Percentiles rank a stretch among this genome's conserved stretches.
phyloP scores from a whole-genome alignment of 495 filamentous ascomycete species.

The Glonium stellatum region DNA sequence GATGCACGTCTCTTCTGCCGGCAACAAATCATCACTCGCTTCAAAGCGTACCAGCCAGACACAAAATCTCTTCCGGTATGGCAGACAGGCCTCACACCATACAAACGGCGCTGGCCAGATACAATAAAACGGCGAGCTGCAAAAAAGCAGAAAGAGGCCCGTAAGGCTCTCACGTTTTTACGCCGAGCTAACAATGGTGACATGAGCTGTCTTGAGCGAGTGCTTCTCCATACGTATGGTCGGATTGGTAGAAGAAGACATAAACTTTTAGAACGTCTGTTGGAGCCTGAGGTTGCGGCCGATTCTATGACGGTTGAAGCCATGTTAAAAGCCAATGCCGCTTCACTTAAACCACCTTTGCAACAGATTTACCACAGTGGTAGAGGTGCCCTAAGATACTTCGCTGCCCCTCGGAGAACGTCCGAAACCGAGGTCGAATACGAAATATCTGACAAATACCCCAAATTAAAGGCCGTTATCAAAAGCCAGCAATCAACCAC shows the following conservation, averaged over 20 bases:
- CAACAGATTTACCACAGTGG: conserved; percentile 24
- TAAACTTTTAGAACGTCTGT: conserved; percentile 49
- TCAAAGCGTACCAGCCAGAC: conserved; percentile 39
- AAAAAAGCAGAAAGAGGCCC: conserved; percentile 28
- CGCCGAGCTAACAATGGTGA: conserved; percentile 61
- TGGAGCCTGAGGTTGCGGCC: conserved; percentile 30
- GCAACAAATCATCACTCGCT: conserved; percentile 53
- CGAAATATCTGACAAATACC: conserved; percentile 21
- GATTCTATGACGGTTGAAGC: conserved; percentile 12
- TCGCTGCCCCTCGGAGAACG: conserved; percentile 33
- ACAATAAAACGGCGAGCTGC: conserved; percentile 6
- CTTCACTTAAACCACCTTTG: conserved; percentile 8
- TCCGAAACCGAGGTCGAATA: conserved; percentile 18
- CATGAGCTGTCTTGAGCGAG: conserved; percentile 49
- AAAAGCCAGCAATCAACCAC: conserved; percentile 13
- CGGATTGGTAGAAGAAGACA: conserved; percentile 62
- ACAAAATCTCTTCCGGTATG: conserved; percentile 4
- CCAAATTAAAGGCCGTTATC: conserved; percentile 20
- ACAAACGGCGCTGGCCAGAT: conserved; percentile 5
- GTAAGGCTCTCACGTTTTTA: conserved; percentile 39
- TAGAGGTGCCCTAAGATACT: conserved; percentile 15
- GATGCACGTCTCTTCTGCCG: conserved; percentile 55
- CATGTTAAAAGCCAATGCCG: neutral
- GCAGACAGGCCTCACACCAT: neutral
- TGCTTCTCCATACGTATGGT: conserved; percentile 66